These are phyloP conservation scores for Sungouiozyma ichnusensis DNA, from an alignment of 805 yeast genomes.

Conservation along the genomic window DNA sequence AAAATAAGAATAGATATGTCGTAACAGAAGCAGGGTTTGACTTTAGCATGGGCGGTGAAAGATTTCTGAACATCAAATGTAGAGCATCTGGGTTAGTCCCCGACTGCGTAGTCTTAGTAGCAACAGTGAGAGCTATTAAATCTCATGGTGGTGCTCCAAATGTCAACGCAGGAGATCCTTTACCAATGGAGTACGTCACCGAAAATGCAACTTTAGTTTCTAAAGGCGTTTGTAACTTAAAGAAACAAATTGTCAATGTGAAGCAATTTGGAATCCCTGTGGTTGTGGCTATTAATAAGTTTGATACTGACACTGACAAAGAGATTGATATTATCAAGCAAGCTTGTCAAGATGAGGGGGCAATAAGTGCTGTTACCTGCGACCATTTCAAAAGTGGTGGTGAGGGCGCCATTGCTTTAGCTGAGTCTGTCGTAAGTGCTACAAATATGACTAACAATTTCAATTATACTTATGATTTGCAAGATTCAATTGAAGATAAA, in stretches of 20 bases:
- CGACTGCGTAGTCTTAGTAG: slow-evolving; percentile 86
- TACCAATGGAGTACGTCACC: slow-evolving; percentile 69
- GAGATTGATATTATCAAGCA: slow-evolving; percentile 73
- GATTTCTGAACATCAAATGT: slow-evolving; percentile 92
- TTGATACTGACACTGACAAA: slow-evolving; percentile 68
- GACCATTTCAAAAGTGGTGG: slow-evolving; percentile 98
- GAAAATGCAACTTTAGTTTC: slow-evolving; percentile 74
- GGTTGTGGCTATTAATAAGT: slow-evolving; percentile 86
- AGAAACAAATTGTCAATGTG: slow-evolving; percentile 83
- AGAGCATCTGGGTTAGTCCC: slow-evolving; percentile 83
- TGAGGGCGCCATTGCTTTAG: slow-evolving; percentile 73
- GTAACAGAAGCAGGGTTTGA: slow-evolving; percentile 98
- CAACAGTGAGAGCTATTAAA: slow-evolving; percentile 93
- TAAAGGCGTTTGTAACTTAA: slow-evolving; percentile 77
- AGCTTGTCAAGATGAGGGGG: slow-evolving; percentile 86
- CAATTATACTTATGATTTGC: slow-evolving; percentile 58
- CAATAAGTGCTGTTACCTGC: slow-evolving; percentile 78
- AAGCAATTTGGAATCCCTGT: slow-evolving; percentile 82
- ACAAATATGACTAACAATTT: slow-evolving; percentile 41
- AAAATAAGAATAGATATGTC: slow-evolving; percentile 60
- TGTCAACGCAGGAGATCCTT: slow-evolving; percentile 83
- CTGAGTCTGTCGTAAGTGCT: slow-evolving; percentile 72
- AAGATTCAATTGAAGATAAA: slow-evolving; percentile 69
- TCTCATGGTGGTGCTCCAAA: slow-evolving; percentile 97
- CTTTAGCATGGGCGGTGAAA: slow-evolving; percentile 98